A percentile compares a stretch with the other conserved stretches of the same genome.
phyloP scores from a whole-genome alignment of 768 basidiomycete genomes.

The Glaciozyma martinii region DNA sequence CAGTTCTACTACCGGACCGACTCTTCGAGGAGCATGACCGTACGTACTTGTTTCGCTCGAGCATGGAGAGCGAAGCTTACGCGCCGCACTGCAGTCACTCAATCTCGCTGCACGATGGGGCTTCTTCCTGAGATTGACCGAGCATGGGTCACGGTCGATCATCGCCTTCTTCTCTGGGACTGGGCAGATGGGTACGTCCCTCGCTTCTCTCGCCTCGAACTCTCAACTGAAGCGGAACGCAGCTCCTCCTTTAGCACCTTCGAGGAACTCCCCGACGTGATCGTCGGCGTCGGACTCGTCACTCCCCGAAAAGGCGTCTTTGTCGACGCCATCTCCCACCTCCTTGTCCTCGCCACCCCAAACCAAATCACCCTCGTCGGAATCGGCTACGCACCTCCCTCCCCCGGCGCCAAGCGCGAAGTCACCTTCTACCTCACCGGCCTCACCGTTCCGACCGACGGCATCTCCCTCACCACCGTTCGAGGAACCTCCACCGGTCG shows the following conservation, averaged over 20 bases:
- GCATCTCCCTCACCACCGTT: constrained; percentile 73
- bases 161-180: constrained; percentile 92
- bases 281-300: constrained; percentile 79
- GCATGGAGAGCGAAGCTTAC: too few species aligned
- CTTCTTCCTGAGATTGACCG: constrained; percentile 84
- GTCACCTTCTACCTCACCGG: constrained; percentile 87
- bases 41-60: background rate
- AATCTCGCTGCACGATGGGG: constrained; percentile 33
- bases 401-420: constrained; percentile 50
- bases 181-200: constrained; percentile 75
- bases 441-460: constrained; percentile 62
- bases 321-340: constrained; percentile 77
- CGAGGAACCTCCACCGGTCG: constrained; percentile 69
- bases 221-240: background rate
- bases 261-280: constrained; percentile 79
- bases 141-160: constrained; percentile 90
- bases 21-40: constrained; percentile 33
- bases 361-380: constrained; percentile 76
- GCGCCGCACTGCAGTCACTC: background rate
- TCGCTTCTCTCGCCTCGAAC: background rate
- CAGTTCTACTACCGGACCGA: constrained; percentile 31
- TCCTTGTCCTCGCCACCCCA: constrained; percentile 85
- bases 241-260: constrained; percentile 90
- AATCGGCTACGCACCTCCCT: constrained; percentile 43
- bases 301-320: constrained; percentile 74